Base-by-base conservation (phyloP, 2,329 filamentous ascomycete genomes). In the Aspergillus sp. region DNA sequence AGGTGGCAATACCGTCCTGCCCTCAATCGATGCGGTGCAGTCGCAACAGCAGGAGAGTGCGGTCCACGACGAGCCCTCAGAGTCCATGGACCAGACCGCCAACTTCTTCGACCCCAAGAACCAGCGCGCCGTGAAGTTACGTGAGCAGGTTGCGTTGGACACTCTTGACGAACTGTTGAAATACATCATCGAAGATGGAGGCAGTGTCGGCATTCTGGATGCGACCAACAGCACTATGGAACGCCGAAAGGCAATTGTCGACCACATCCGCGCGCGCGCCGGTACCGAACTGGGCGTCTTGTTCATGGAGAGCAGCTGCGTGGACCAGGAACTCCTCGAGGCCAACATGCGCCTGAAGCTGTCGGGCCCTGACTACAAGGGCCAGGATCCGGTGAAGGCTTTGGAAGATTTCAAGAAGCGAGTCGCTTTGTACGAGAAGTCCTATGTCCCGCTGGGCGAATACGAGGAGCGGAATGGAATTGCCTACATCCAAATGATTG, bases 311-410 rank as follows among this genome's bases (percentile, higher is more conserved):
- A 95, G 88, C 59, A 85, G 94, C 44, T 98, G 93, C 67, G 78
- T 88, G 50, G 90, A 97, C 57, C 76, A 86, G 49, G 81, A 82
- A 66, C 74, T 97, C 28, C 76, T 97, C 34, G 90, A 97, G 67
- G 88, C 90, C 12, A 97, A 97, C 62, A 97, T 97, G 89, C 88
- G 91, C 29, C 73, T 97, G 52, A 97, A 97, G 73, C 81, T 97
- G 5, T 94, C 88, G 3, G 93, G 93, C 0, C 93, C 93, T 0
- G 93, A 98, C 67, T 98, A 98, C 72, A 88, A 85, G 60, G 88
- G 88, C 63, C 94, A 95, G 69, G 91, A 98, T 58, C 91, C 93
- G 0, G 71, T 81, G 46, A 82, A 86, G 61, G 90, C 93, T 1
- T 73, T 97, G 38, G 82, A 79, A 32, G 93, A 98, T 64, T 98